Conservation (phyloP, 192 early-diverging fungal species). For the Umbelopsis ramanniana region DNA sequence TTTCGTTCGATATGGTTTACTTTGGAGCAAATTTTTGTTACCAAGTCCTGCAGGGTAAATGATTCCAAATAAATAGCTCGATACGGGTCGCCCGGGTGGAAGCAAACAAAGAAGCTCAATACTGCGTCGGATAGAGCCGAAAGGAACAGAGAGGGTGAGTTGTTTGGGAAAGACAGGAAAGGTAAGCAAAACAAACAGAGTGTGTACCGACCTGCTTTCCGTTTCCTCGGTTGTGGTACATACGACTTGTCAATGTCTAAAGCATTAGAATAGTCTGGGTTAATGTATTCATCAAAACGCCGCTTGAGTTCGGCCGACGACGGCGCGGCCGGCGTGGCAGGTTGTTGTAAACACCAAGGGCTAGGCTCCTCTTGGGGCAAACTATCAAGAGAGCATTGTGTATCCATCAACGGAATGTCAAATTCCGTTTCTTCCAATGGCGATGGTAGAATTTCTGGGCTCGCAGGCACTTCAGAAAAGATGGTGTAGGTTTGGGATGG, state of each 20-base stretch:
- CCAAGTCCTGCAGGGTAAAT: slow-evolving; percentile 53
- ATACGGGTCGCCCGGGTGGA: slow-evolving; percentile 35
- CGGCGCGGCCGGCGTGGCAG: background rate
- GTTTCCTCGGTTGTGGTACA: slow-evolving; percentile 53
- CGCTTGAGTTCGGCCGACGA: slow-evolving; percentile 17
- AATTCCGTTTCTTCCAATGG: slow-evolving; percentile 4
- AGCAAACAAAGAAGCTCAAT: slow-evolving; percentile 18
- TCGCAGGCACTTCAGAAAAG: background rate
- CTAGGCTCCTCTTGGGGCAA: background rate
- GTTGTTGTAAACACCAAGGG: slow-evolving; percentile 8
- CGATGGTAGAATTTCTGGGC: slow-evolving; percentile 7
- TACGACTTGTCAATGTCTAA: slow-evolving; percentile 70
- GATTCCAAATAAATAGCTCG: slow-evolving; percentile 71
- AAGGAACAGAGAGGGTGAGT: background rate
- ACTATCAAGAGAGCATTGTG: slow-evolving; percentile 2
- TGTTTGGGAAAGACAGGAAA: background rate
- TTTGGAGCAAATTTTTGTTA: slow-evolving; percentile 55
- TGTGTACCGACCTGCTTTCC: slow-evolving; percentile 39
- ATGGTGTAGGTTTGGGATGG: slow-evolving; percentile 3
- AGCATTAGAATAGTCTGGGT: slow-evolving; percentile 15
- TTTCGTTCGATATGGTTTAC: slow-evolving; percentile 49
- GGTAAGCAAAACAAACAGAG: background rate
- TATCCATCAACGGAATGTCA: slow-evolving; percentile 13
- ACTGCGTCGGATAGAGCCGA: background rate
- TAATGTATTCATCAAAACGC: slow-evolving; percentile 19